These are phyloP conservation scores for Colletotrichum paranaense DNA, from an alignment of 2,329 filamentous ascomycete species.

Conservation along the genomic window DNA sequence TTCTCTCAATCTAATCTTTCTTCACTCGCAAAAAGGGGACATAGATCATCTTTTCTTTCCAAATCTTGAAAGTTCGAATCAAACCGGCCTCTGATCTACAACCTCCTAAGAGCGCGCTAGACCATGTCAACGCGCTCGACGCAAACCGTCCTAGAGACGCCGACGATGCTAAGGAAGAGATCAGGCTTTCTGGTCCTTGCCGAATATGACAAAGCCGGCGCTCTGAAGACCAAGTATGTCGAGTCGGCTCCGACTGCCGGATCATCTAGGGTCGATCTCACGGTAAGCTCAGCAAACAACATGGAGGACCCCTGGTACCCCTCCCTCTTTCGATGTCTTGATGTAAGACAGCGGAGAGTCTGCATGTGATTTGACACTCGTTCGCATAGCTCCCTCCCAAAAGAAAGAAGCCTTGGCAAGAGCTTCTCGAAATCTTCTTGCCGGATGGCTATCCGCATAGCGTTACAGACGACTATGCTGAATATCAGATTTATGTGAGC, in stretches of 20 bases:
- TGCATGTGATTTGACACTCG: slow-evolving; percentile 18
- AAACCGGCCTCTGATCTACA: neutral
- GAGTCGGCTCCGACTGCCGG: slow-evolving; percentile 23
- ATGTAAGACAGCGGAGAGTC: too few species aligned
- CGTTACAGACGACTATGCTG: slow-evolving; percentile 31
- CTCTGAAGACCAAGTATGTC: slow-evolving; percentile 26
- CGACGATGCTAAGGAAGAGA: neutral
- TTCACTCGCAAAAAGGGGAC: neutral
- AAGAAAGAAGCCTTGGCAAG: slow-evolving; percentile 24
- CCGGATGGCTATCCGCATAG: slow-evolving; percentile 31
- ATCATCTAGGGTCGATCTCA: slow-evolving; percentile 20
- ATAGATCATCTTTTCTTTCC: neutral
- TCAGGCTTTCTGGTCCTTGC: slow-evolving; percentile 5
- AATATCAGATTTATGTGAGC: slow-evolving; percentile 30
- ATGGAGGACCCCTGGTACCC: neutral
- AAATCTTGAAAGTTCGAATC: neutral
- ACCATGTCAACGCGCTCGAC: slow-evolving; percentile 10
- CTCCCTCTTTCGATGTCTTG: neutral
- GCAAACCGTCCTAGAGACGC: slow-evolving; percentile 12
- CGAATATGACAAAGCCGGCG: slow-evolving; percentile 30
- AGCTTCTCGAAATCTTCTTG: slow-evolving; percentile 27
- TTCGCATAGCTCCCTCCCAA: slow-evolving; percentile 12
- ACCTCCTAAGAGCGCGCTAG: neutral
- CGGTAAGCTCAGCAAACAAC: slow-evolving; percentile 11
- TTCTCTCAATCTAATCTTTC: neutral